A percentile compares a stretch with the other conserved stretches of the same genome.
Evolutionary conservation across 176 grass and related monocot genomes (phyloP).

Genomic region (Rhynchospora breviuscula): DNA sequence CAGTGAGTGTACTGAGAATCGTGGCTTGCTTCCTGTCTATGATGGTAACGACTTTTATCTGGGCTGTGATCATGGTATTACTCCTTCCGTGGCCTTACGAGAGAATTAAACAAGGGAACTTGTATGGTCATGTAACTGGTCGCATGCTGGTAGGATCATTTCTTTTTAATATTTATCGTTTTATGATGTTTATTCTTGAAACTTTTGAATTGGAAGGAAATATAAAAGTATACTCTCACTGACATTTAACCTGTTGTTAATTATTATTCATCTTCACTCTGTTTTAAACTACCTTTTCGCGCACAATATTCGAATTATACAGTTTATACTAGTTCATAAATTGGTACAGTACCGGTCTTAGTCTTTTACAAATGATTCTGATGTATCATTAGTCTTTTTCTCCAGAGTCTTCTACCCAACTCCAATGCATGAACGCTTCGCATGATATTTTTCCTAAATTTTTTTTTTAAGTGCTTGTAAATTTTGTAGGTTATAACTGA

Average conservation of each 20-base stretch:
- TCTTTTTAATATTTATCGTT: background rate
- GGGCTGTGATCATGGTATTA: conserved; percentile 41
- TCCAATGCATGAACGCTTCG: background rate
- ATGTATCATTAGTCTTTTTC: background rate
- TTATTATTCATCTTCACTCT: too few species aligned
- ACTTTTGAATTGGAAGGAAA: background rate
- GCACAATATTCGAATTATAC: background rate
- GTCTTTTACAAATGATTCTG: background rate
- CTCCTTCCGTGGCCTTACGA: conserved; percentile 45
- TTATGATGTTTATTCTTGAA: background rate
- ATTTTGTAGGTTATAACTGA: too few species aligned
- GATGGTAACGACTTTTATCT: conserved; percentile 33
- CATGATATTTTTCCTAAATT: too few species aligned
- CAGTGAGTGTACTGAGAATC: conserved; percentile 26
- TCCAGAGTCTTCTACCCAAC: background rate
- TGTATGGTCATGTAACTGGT: conserved; percentile 47
- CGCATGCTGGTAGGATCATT: conserved; percentile 34
- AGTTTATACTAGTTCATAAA: background rate
- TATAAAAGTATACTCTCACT: background rate
- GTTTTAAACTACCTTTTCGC: too few species aligned
- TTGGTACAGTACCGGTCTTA: background rate
- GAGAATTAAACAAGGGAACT: conserved; percentile 39
- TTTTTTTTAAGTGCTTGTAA: too few species aligned
- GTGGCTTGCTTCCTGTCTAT: conserved; percentile 41
- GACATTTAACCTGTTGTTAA: background rate